A percentile compares a stretch with the other conserved stretches of the same genome.
Evolutionary conservation across 139 green algal species (phyloP).

Genomic region (Medakamo hakoo): DNA sequence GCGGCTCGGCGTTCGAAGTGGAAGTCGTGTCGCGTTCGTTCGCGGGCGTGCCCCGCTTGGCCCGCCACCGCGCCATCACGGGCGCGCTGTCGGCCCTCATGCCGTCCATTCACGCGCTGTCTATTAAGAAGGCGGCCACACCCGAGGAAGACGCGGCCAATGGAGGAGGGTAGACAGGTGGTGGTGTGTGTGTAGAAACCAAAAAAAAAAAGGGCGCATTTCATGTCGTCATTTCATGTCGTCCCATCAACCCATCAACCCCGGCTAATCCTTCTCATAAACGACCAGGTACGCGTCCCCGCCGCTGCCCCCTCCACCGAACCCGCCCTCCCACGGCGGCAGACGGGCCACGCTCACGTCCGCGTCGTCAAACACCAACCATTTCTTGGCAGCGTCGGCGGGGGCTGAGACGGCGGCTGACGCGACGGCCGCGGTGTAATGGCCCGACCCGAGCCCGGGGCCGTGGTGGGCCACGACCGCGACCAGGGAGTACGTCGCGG

Average conservation of each 20-base stretch:
- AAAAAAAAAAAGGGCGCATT: background rate
- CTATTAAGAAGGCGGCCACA: background rate
- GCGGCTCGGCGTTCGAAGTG: background rate
- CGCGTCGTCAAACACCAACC: background rate
- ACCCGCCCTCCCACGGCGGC: background rate
- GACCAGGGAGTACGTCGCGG: background rate
- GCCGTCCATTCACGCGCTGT: background rate
- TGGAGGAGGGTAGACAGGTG: background rate
- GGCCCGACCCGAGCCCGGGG: too few species aligned
- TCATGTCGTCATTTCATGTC: background rate
- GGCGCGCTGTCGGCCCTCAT: background rate
- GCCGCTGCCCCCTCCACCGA: background rate
- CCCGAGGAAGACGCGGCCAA: background rate
- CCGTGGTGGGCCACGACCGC: background rate
- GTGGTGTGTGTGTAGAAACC: background rate
- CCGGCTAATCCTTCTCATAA: too few species aligned
- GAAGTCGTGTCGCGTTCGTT: background rate
- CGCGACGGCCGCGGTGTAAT: background rate
- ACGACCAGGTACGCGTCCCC: background rate
- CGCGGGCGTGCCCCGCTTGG: background rate
- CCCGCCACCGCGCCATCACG: background rate
- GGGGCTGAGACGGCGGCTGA: too few species aligned
- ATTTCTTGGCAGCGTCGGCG: background rate
- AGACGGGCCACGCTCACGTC: too few species aligned
- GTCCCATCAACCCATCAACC: background rate